phyloP scores from a whole-genome alignment of 1,139 yeast genomes.

The Sugiyamaella paludigena region DNA sequence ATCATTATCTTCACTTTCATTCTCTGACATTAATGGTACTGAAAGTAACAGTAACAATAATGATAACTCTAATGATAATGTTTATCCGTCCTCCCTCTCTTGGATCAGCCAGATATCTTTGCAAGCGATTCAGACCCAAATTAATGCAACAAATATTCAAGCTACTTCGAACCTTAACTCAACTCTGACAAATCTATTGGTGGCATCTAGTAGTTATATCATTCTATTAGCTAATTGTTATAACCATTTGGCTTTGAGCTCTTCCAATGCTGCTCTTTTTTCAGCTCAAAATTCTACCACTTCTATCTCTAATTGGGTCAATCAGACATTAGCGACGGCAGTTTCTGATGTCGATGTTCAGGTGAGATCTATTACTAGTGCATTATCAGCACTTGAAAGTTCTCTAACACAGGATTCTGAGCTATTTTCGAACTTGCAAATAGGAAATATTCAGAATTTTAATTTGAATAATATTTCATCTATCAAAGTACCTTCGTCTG shows the following conservation, averaged over 20 bases:
- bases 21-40: too few species aligned
- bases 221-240: slow-evolving; percentile 10
- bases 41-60: too few species aligned
- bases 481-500: slow-evolving; percentile 15
- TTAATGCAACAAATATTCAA: slow-evolving; percentile 15
- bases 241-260: slow-evolving; percentile 1
- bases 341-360: slow-evolving; percentile 11
- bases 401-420: slow-evolving; percentile 16
- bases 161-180: slow-evolving; percentile 13
- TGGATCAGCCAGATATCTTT: slow-evolving; percentile 1
- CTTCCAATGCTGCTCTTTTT: slow-evolving; percentile 7
- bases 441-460: slow-evolving; percentile 16
- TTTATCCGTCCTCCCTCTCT: background rate
- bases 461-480: slow-evolving; percentile 16
- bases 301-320: slow-evolving; percentile 13
- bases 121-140: slow-evolving; percentile 4
- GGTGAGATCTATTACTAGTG: slow-evolving; percentile 16
- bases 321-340: slow-evolving; percentile 9
- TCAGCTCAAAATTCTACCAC: slow-evolving; percentile 14
- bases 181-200: slow-evolving; percentile 12
- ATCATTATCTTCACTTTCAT: too few species aligned
- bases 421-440: slow-evolving; percentile 19
- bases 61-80: background rate
- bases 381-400: slow-evolving; percentile 20
- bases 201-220: slow-evolving; percentile 4